phyloP scores from a whole-genome alignment of 257 asterid species.

The Solanum tacnaense region DNA sequence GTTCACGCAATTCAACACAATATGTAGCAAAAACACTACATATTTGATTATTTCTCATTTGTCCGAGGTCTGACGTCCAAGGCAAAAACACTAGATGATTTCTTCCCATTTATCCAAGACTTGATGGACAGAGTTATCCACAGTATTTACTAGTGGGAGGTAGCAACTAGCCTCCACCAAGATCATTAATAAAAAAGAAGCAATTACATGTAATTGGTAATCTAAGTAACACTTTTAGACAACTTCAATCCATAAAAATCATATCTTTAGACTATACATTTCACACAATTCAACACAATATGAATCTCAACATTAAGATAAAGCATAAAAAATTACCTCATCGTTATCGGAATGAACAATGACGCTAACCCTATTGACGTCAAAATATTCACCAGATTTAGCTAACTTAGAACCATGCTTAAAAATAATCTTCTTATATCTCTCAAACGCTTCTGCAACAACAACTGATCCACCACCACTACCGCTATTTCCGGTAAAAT shows the following conservation, averaged over 20 bases:
- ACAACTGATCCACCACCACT: slow-evolving; percentile 6
- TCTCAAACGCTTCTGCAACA: slow-evolving; percentile 49
- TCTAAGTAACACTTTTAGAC: background rate
- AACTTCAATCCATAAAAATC: background rate
- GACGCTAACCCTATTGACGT: slow-evolving; percentile 37
- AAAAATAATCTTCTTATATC: slow-evolving; percentile 56
- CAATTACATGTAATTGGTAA: background rate
- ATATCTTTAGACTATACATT: background rate
- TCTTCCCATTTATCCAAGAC: background rate
- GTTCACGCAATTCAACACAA: background rate
- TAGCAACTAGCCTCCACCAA: background rate
- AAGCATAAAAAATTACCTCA: slow-evolving; percentile 29
- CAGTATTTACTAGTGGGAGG: background rate
- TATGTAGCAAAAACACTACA: background rate
- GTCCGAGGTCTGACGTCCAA: background rate
- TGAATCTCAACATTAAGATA: background rate
- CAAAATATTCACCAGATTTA: slow-evolving; percentile 24
- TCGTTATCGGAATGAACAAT: slow-evolving; percentile 50
- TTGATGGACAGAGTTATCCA: background rate
- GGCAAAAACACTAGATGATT: background rate
- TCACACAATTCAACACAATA: background rate
- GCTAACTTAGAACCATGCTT: slow-evolving; percentile 29
- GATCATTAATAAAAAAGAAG: background rate
- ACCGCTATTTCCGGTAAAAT: slow-evolving; percentile 41
- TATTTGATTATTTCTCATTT: background rate